Evolutionary conservation across 2,329 filamentous ascomycete species (phyloP), one percentile per base, ranked within the genome.

Genomic region (Oidium heveae): DNA sequence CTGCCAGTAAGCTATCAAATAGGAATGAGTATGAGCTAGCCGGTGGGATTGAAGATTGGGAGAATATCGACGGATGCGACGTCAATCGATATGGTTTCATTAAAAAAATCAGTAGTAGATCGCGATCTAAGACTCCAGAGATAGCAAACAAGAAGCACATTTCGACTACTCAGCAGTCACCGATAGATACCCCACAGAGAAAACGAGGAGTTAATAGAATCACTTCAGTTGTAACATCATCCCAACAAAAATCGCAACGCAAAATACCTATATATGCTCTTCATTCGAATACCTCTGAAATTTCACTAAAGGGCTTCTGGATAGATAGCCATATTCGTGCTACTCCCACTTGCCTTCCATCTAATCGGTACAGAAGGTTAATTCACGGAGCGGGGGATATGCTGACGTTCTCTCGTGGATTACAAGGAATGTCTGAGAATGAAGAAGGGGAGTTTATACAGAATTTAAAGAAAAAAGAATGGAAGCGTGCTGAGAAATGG

Each of bases 31-130:
- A 70, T 57, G 73, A 77, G 61, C 66, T 74, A 43, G 75, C 74
- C 15, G 75, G 76, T 50, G 75, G 76, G 16, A 68, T 80, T 20
- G 79, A 83, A 63, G 78, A 83, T 61, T 82, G 77, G 78, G 74
- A 81, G 61, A 75, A 82, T 59, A 68, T 83, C 2, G 68, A 77
- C 54, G 75, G 72, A 34, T 70, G 68, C 52, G 74, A 78, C 63
- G 74, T 83, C 58, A 79, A 83, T 66, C 73, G 79, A 62, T 83
- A 82, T 62, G 79, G 79, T 57, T 83, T 83, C 67, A 83, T 83
- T 61, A 72, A 66, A 54, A 63, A 68, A 46, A 70, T 69, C 34
- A 62, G 67, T 32, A 65, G 68, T 58, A 51, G 61, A 18, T 64
- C 67, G 28, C 64, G 66, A 55, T 66, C 70, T 16, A 68, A 68